Base-by-base conservation (phyloP, 2,329 filamentous ascomycete genomes). In the Diatrype stigma region DNA sequence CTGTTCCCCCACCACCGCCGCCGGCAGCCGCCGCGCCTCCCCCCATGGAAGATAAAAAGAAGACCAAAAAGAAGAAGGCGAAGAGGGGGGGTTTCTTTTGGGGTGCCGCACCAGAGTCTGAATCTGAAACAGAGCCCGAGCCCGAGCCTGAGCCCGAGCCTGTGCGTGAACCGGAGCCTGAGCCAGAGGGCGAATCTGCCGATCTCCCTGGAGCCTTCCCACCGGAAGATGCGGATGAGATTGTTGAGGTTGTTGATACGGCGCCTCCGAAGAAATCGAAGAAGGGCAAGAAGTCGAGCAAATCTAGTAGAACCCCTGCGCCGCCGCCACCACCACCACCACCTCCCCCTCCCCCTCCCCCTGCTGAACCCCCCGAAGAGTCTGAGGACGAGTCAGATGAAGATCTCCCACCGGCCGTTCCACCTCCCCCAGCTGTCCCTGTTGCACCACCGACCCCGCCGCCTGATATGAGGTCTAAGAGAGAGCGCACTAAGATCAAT, bases 401-500 rank as follows among this genome's bases (percentile, higher is more conserved):
- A 38, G 58, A 60, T 21, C 60, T 64, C 48, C 65, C 66, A 23
- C 67, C 67, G 8, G 28, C 64, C 65, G 42, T 72, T 8, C 68
- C 76, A 6, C 73, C 74, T 3, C 72, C 75, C n/a, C 73, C 75
- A 2, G 70, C 73, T 17, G 73, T 73, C 5, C 73, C 74, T 21
- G 78, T 80, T 47, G 70, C 69, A 38, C 75, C 77, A 30, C 65
- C 73, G 45, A 73, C 77, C 7, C 76, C 79, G 26, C 75, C 77
- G 4, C 71, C 81, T 16, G 82, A 85, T 47, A 71, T 77, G 12
- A 83, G 76, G 53, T 82, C 77, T 3, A 89, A 84, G 70, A 95
- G 87, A 66, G 89, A 95, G 56, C 86, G 90, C 14, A 74, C 87
- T 26, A 90, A 86, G 63, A 82, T 91, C 56, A 88, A 84, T 59